Base-by-base conservation (phyloP, 768 basidiomycete genomes). In the Ramaria sp. region DNA sequence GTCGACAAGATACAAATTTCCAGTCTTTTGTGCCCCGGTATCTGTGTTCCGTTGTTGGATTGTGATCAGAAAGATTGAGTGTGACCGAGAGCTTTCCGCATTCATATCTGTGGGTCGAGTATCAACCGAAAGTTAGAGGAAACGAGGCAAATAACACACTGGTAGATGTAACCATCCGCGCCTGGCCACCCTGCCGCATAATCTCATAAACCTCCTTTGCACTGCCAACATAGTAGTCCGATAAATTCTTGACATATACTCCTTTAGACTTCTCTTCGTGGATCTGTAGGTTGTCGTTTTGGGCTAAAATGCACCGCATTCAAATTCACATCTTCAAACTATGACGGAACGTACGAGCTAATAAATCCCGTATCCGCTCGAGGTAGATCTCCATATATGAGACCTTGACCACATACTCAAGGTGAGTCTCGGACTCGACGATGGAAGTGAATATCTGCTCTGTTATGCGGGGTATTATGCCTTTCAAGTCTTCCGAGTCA, bases 381-480 rank as follows among this genome's bases (percentile, higher is more conserved):
- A 98, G 78, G 71, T 99, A 99, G 59, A 99, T 98, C 74, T 99
- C 96, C 95, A 99, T 97, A 71, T 98, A 99, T 37, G 92, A 96
- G 52, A 97, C 96, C 73, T 99, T 99, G 69, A 99, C 96, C 62
- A 97, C 83, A 70, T 99, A 99, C 71, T 99, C 96, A 58, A 99
- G 74, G 69, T 91, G 91, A 37, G 89, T 80, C 63, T 97, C 95
- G 55, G 93, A 95, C 66, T 92, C 85, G 58, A 96, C 86, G 67
- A 99, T 99, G 51, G 92, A 92, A 61, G 93, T 89, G 71, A 99
- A 99, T 67, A 99, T 96, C 70, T 99, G 96, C 69, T 99, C 94
- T 4, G 95, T 95, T 61, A 99, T 97, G 54, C 96, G 86, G 53
- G 96, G 96, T 61, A 96, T 98, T 57, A 99, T 89, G 64, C 96